A percentile compares a stretch with the other conserved stretches of the same genome.
phyloP scores from a whole-genome alignment of 192 early-diverging fungal genomes.

The Chytriomyces sp. region DNA sequence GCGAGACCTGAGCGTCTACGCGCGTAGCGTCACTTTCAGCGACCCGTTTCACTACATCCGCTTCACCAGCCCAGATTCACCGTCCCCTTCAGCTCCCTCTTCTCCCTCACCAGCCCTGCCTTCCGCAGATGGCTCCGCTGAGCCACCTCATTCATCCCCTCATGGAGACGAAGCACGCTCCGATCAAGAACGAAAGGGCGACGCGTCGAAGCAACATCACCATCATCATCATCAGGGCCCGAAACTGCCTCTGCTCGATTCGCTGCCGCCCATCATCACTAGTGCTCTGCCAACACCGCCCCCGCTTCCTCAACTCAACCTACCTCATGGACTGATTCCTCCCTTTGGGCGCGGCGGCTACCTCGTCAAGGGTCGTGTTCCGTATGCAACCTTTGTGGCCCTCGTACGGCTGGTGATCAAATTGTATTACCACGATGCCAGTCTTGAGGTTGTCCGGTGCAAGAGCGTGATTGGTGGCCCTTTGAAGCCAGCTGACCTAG shows the following conservation, averaged over 20 bases:
- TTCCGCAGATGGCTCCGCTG: neutral
- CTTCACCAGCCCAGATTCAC: neutral
- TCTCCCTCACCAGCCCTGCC: neutral
- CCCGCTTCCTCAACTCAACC: neutral
- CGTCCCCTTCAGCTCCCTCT: neutral
- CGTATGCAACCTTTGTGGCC: constrained; percentile 1
- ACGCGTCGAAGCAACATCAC: no score
- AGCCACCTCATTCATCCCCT: neutral
- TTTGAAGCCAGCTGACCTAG: neutral
- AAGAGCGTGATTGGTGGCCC: constrained; percentile 6
- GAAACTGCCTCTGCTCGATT: neutral
- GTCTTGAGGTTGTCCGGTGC: constrained; percentile 12
- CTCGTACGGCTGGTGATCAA: neutral
- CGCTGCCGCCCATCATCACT: neutral
- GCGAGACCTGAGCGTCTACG: neutral
- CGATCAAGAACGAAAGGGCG: neutral
- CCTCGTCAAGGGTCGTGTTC: neutral
- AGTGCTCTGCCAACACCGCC: neutral
- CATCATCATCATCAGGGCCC: no score
- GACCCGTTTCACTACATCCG: constrained; percentile 11
- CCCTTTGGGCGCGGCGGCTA: neutral
- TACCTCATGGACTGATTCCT: neutral
- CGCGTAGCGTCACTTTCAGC: constrained; percentile 7
- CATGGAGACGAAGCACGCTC: neutral
- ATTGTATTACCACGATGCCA: constrained; percentile 10